A percentile compares a stretch with the other conserved stretches of the same genome.
These are phyloP conservation scores for Sporisorium iseilematis-ciliati DNA, from an alignment of 1,284 basidiomycete genomes.

Conservation along the genomic window DNA sequence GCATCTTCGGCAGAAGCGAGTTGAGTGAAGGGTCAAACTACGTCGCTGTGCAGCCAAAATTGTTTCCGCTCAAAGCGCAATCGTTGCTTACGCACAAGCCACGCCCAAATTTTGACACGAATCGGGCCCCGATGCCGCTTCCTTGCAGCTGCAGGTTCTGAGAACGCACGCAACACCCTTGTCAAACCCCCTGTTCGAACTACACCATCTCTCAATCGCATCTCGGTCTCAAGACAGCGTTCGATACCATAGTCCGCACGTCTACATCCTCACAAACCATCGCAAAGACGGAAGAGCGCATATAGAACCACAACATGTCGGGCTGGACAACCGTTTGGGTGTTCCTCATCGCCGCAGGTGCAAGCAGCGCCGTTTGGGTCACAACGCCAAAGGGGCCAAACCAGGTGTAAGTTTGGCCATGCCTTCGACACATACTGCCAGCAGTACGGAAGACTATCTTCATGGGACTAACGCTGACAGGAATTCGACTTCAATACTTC, in stretches of 20 bases:
- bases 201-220: constrained; percentile 2
- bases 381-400: constrained; percentile 68
- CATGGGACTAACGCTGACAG: background rate
- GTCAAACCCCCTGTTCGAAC: constrained; percentile 3
- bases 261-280: background rate
- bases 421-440: background rate
- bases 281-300: background rate
- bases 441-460: background rate
- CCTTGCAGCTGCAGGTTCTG: too few species aligned
- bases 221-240: background rate
- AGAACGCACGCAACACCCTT: constrained; percentile 9
- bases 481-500: background rate
- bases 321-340: constrained; percentile 68
- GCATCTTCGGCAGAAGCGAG: constrained; percentile 3
- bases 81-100: constrained; percentile 35
- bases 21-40: background rate
- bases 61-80: background rate
- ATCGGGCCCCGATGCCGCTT: constrained; percentile 8
- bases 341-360: constrained; percentile 53
- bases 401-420: constrained; percentile 61
- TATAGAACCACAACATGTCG: constrained; percentile 52
- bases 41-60: constrained; percentile 10
- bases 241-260: too few species aligned
- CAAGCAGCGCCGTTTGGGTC: constrained; percentile 58
- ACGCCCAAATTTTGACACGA: constrained; percentile 2